Evolutionary conservation across 345 rosid species (phyloP), one percentile per base, ranked within the genome.

Genomic region (Salix exigua): DNA sequence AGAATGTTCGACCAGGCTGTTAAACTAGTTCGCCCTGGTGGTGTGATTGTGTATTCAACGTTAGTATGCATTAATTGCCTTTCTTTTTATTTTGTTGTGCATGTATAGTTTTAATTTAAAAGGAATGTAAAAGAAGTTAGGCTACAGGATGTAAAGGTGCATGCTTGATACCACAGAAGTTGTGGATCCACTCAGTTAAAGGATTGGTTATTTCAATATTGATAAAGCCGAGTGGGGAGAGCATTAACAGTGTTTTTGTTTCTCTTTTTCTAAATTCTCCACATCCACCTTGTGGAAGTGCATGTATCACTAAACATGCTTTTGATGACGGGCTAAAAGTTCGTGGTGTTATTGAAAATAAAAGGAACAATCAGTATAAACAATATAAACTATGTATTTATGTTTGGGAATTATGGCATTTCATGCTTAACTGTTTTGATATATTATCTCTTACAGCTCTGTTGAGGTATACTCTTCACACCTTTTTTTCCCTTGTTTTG

Each of bases 1-100:
- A 90, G 87, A 87, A 92, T 96, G 97, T 88, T 96, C 63, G 99
- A 96, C 74, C 99, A 96, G 82, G 99, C 98, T 80, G 92, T 96
- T 86, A 96, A 96, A 85, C 79, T 96, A 77, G 98, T 93, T 85
- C 89, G 97, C 28, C 88, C 95, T 74, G 98, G 98, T 82, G 99
- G 99, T 73, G 88, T 90, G 78, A 79, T 96, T 26, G 97, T 96
- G 51, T 96, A 94, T 89, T 96, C 99, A 72, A 96, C 98, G 99
- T 96, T 64, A 87, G 97, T 85, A 76, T 48, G 38, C 75, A 62
- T 40, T 60, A 25, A n/a, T 38, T 73, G 3, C 60, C 66, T 53
- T 3, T 40, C 42, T 64, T 31, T 50, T 73, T 68, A 7, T 25
- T 66, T 37, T 5, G 66, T 76, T 55, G 9, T 11, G 18, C 13